Evolutionary conservation across 1,284 basidiomycete species (phyloP).

Genomic region (Pascua sp.): DNA sequence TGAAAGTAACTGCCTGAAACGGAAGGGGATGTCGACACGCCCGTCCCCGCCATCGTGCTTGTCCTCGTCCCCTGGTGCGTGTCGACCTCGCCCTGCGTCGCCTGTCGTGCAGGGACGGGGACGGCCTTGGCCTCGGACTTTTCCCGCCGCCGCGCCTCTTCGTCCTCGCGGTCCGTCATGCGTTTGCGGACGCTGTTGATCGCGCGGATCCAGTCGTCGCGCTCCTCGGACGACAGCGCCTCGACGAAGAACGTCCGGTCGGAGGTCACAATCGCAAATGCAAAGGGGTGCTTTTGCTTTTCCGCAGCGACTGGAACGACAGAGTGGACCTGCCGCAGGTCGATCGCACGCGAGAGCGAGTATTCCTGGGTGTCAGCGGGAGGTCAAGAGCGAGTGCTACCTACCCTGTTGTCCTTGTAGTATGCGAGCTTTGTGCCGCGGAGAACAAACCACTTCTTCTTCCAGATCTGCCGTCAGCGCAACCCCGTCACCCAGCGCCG

Average conservation of each 20-base stretch:
- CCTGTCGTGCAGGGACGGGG: constrained; percentile 5
- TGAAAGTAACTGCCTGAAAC: constrained; percentile 5
- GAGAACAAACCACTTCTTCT: constrained; percentile 97
- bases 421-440: constrained; percentile 87
- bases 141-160: constrained; percentile 16
- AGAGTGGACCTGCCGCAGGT: constrained; percentile 83
- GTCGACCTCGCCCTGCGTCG: constrained; percentile 19
- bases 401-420: constrained; percentile 80
- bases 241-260: constrained; percentile 90
- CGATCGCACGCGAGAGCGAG: constrained; percentile 82
- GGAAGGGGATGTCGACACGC: constrained; percentile 11
- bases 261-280: constrained; percentile 89
- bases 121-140: constrained; percentile 5
- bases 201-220: constrained; percentile 76
- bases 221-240: constrained; percentile 67
- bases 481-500: no score
- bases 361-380: constrained; percentile 60
- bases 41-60: constrained; percentile 4
- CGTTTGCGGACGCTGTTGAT: constrained; percentile 73
- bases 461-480: constrained; percentile 59
- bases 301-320: constrained; percentile 68
- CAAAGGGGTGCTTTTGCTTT: constrained; percentile 83
- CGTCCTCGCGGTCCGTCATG: constrained; percentile 52
- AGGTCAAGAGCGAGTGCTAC: constrained; percentile 2
- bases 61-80: constrained; percentile 13